These are phyloP conservation scores for Hibiscus trionum DNA, from an alignment of 345 rosid genomes.

Conservation along the genomic window DNA sequence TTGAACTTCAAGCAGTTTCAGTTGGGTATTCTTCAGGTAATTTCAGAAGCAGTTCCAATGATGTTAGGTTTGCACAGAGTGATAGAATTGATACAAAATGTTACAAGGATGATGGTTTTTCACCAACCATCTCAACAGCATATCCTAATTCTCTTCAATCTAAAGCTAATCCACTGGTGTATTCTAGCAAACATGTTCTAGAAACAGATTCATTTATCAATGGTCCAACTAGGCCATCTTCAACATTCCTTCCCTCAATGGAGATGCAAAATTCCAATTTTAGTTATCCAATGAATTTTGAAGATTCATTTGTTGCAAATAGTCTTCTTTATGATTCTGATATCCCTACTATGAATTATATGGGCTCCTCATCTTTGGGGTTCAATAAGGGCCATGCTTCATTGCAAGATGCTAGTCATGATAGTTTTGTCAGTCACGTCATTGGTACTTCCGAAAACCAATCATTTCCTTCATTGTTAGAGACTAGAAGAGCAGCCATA, in stretches of 20 bases:
- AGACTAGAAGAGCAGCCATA: constrained; percentile 13
- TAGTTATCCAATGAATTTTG: constrained; percentile 14
- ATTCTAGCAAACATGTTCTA: constrained; percentile 10
- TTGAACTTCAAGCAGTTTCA: constrained; percentile 12
- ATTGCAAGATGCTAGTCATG: constrained; percentile 13
- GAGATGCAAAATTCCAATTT: constrained; percentile 17
- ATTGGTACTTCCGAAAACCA: constrained; percentile 7
- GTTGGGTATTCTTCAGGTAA: constrained; percentile 10
- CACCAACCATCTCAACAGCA: constrained; percentile 6
- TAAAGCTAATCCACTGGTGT: constrained; percentile 2
- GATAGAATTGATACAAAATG: constrained; percentile 18
- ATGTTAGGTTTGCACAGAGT: constrained; percentile 15
- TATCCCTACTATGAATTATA: constrained; percentile 11
- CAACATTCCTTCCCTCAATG: constrained; percentile 6
- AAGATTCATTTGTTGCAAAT: constrained; percentile 17
- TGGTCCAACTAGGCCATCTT: constrained; percentile 19
- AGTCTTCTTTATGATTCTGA: constrained; percentile 22
- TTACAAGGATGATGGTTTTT: constrained; percentile 19
- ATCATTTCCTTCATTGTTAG: constrained; percentile 14
- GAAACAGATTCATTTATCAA: constrained; percentile 21
- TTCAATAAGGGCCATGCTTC: constrained; percentile 9
- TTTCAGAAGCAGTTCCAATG: constrained; percentile 19
- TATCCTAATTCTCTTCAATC: constrained; percentile 12
- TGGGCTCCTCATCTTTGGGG: constrained; percentile 10
- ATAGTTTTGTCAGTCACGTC: constrained; percentile 17